Conservation (phyloP, 2,329 filamentous ascomycete species). For the Hypoxylon sp. region DNA sequence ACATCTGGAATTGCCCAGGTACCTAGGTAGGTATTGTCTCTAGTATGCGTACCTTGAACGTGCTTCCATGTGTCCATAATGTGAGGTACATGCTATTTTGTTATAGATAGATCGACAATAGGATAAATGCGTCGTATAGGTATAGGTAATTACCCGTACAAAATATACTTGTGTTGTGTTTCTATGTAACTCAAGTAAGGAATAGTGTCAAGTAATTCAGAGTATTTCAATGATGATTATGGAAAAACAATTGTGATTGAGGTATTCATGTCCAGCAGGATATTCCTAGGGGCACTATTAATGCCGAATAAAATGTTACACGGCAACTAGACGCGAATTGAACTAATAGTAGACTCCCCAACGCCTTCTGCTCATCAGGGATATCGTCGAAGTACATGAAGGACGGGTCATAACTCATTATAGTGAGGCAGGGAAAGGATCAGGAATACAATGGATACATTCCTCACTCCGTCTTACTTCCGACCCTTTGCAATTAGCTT, state of each 20-base stretch:
- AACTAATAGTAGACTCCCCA: conserved; percentile 26
- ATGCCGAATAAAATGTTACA: conserved; percentile 4
- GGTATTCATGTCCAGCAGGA: background rate
- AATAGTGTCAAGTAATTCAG: background rate
- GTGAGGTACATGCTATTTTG: background rate
- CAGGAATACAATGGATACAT: background rate
- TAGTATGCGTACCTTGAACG: background rate
- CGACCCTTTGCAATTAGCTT: conserved; percentile 69
- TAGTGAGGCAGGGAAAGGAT: background rate
- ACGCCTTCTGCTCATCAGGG: conserved; percentile 25
- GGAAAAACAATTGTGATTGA: background rate
- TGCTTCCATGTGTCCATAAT: background rate
- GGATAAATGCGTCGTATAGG: background rate
- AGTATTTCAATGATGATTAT: background rate
- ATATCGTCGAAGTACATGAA: conserved; percentile 7
- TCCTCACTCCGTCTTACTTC: conserved; percentile 58
- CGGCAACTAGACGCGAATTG: conserved; percentile 6
- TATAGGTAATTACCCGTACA: background rate
- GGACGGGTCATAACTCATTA: conserved; percentile 37
- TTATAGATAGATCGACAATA: background rate
- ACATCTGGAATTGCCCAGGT: too few relatives aligned
- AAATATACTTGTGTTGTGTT: background rate
- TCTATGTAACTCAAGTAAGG: background rate
- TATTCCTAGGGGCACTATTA: background rate
- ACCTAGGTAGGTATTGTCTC: background rate